A percentile compares a stretch with the other conserved stretches of the same genome.
phyloP scores from a whole-genome alignment of 202 grass and related monocot species.

The Schoenoplectus triqueter region DNA sequence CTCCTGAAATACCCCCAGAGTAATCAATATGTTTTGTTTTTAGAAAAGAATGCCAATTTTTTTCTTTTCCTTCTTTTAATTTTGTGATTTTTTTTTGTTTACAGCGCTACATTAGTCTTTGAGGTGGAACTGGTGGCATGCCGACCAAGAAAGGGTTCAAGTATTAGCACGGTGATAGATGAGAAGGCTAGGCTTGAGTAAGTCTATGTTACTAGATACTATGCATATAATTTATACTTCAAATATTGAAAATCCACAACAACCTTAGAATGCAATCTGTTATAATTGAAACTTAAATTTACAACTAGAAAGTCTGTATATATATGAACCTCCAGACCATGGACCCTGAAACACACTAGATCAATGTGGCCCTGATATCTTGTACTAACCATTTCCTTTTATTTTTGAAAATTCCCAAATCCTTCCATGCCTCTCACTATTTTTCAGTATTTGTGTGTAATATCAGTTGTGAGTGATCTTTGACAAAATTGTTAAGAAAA shows the following conservation, averaged over 20 bases:
- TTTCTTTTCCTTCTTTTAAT: not conserved
- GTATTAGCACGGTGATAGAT: constrained; percentile 65
- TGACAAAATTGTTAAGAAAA: not conserved
- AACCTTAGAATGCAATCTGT: not conserved
- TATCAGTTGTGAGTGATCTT: no score
- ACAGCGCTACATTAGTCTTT: constrained; percentile 88
- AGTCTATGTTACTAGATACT: constrained; percentile 39
- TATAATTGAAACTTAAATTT: not conserved
- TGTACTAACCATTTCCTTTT: not conserved
- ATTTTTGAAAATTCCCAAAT: not conserved
- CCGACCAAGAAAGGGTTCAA: constrained; percentile 92
- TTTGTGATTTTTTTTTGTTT: constrained; percentile 39
- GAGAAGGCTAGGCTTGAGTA: constrained; percentile 95
- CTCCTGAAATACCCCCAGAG: constrained; percentile 90
- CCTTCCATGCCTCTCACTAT: not conserved
- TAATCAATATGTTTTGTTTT: constrained; percentile 39
- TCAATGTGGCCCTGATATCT: constrained; percentile 2
- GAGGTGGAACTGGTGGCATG: constrained; percentile 92
- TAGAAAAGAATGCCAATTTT: constrained; percentile 11
- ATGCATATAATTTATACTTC: constrained; percentile 21
- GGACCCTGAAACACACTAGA: not conserved
- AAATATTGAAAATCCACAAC: constrained; percentile 12
- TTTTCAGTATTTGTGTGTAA: not conserved
- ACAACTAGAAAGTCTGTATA: not conserved
- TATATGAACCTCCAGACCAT: not conserved